Evolutionary conservation across 2,329 filamentous ascomycete genomes (phyloP).

Genomic region (Fusarium longipes): DNA sequence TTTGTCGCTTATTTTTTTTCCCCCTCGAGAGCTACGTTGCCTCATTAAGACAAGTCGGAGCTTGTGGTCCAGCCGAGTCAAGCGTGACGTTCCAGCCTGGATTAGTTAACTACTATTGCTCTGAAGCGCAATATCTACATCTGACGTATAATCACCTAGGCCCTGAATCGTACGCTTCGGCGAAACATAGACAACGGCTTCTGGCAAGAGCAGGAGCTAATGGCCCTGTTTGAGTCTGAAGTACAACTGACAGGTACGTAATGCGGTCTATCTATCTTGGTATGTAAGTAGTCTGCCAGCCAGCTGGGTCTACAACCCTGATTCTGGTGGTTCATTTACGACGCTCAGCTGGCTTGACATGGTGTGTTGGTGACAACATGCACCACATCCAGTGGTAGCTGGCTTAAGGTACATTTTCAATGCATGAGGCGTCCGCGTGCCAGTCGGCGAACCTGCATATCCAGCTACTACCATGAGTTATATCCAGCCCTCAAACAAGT

Average conservation of each 20-base stretch:
- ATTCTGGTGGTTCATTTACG: background rate
- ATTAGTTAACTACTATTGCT: background rate
- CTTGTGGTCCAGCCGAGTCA: conserved; percentile 18
- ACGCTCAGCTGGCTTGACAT: background rate
- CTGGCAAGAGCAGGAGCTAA: background rate
- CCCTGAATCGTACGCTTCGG: background rate
- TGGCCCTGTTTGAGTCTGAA: background rate
- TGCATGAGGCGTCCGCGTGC: background rate
- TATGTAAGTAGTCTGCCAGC: background rate
- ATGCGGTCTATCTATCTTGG: background rate
- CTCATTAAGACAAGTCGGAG: background rate
- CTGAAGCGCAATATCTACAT: background rate
- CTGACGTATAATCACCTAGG: background rate
- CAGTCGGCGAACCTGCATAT: conserved; percentile 16
- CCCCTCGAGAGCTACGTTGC: background rate
- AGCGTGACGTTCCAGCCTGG: background rate
- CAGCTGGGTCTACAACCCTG: background rate
- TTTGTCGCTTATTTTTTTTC: background rate
- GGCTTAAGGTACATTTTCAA: background rate
- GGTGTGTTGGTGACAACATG: background rate
- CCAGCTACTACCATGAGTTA: background rate
- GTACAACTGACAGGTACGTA: background rate
- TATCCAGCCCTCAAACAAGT: conserved; percentile 10
- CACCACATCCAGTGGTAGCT: background rate
- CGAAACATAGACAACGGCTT: background rate